Evolutionary conservation across 345 rosid species (phyloP), one percentile per base, ranked within the genome.

Genomic region (Acer yangbiense): DNA sequence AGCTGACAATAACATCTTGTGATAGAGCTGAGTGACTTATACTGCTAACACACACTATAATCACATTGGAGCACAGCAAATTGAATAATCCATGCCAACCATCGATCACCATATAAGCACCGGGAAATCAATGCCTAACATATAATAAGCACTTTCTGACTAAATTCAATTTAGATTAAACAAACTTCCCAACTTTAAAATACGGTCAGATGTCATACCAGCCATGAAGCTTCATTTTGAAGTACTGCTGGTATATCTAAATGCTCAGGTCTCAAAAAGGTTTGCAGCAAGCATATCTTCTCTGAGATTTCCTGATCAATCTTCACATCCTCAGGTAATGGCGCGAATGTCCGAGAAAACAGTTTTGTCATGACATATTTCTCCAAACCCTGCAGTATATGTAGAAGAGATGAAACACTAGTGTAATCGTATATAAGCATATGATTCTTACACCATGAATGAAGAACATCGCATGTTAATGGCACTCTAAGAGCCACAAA

Each of bases 261-360:
- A 86, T 84, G 92, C 80, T 87, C 83, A 62, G 94, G 89, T 83
- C 72, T 84, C 85, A 89, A 79, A 76, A 91, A 89, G 54, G 85
- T 85, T 81, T 82, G 88, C 79, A 89, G 75, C 73, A 86, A 72
- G 69, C 80, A 68, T 69, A 89, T 87, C 83, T 86, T 88, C 65
- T 82, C 84, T 20, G 82, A 83, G 67, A 87, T 79, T 79, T 87
- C 90, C 32, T 70, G 79, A 72, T 88, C 89, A 75, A 70, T 76
- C 76, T 82, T 79, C 27, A 69, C 76, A 79, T 86, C 90, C 79
- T 90, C 89, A 17, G 84, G 73, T 50, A 87, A 73, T 41, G 83
- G 81, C 43, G 90, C 85, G 65, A 88, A 86, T 52, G 86, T 82
- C 75, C 89, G 87, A 7, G 89, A 70, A 68, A 75, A 82, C 77